Base-by-base conservation (phyloP, 192 early-diverging fungal species). In the Backusella mclennaniae region DNA sequence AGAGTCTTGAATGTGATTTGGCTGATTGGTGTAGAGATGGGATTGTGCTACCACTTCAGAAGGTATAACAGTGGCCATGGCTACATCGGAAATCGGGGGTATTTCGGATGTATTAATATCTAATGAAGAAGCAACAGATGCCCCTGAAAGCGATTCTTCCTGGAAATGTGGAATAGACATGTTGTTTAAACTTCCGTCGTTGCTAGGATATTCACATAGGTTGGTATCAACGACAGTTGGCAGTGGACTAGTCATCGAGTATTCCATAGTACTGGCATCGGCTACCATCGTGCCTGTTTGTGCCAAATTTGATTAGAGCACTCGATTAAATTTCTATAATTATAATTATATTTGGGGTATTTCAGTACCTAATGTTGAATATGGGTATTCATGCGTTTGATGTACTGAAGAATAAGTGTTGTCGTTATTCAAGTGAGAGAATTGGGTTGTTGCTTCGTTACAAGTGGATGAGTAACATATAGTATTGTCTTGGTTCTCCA, bases 31-130 rank as follows among this genome's bases (percentile, higher is more conserved):
- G 8, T 33, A 68, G 33, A 68, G 19, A 23, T 68, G 67, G 36
- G 67, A 35, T 63, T 63, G 56, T 63, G 56, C 23, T 63, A 63
- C 56, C 56, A 31, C 26, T 63, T 63, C 56, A 63, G 56, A 29
- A 63, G 26, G 26, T 12, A 63, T 63, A 63, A 63, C 12, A 63
- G 23, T 63, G 23, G 56, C 23, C 26, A 63, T 63, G 6, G 56
- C 1, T 29, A 63, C 29, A 29, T 63, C 56, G 56, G 56, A 63
- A 63, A 63, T 11, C 56, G 56, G 56, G 26, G 56, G 23, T 14
- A 26, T 12, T 29, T 63, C 56, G 56, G 56, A 23, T 63, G 56
- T 29, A 23, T 63, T 23, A 29, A 29, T 29, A 63, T 63, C 56
- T 63, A 63, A 63, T 4, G 56, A 63, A 9, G 56, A 63, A 12